These are phyloP conservation scores for Tephrocybe sp. DNA, from an alignment of 768 basidiomycete genomes.

Conservation along the genomic window DNA sequence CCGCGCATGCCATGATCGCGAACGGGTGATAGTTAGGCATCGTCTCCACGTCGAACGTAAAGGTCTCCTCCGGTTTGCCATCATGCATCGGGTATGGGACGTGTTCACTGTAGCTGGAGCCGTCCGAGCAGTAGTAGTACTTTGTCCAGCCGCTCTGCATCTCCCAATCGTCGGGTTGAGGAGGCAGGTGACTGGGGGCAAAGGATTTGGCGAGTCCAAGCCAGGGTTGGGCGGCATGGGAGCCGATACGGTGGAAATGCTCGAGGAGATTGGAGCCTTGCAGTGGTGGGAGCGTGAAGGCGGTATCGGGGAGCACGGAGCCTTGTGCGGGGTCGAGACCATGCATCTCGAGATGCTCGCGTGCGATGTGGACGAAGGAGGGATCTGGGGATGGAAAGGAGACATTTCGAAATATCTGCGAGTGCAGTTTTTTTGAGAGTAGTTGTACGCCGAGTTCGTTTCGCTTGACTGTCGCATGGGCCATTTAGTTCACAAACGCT, in stretches of 20 bases:
- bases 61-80: conserved; percentile 65
- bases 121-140: conserved; percentile 71
- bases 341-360: conserved; percentile 78
- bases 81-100: conserved; percentile 67
- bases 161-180: conserved; percentile 50
- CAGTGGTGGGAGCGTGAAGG: conserved; percentile 81
- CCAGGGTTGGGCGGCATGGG: conserved; percentile 73
- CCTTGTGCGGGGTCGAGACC: conserved; percentile 78
- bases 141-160: conserved; percentile 86
- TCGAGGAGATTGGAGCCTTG: conserved; percentile 81
- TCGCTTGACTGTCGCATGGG: conserved; percentile 50
- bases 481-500: neutral
- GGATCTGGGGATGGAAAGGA: conserved; percentile 62
- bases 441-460: conserved; percentile 95
- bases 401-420: conserved; percentile 76
- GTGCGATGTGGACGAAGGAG: conserved; percentile 71
- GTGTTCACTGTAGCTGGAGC: conserved; percentile 72
- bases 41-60: conserved; percentile 94
- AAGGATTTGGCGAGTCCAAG: conserved; percentile 65
- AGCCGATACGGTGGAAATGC: conserved; percentile 86
- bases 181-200: conserved; percentile 53
- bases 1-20: conserved; percentile 88
- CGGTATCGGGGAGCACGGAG: conserved; percentile 75
- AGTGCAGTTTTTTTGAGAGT: conserved; percentile 76
- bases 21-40: conserved; percentile 81